These are phyloP conservation scores for Pyrenophora tritici-repentis DNA, from an alignment of 2,329 filamentous ascomycete species.

Conservation along the genomic window DNA sequence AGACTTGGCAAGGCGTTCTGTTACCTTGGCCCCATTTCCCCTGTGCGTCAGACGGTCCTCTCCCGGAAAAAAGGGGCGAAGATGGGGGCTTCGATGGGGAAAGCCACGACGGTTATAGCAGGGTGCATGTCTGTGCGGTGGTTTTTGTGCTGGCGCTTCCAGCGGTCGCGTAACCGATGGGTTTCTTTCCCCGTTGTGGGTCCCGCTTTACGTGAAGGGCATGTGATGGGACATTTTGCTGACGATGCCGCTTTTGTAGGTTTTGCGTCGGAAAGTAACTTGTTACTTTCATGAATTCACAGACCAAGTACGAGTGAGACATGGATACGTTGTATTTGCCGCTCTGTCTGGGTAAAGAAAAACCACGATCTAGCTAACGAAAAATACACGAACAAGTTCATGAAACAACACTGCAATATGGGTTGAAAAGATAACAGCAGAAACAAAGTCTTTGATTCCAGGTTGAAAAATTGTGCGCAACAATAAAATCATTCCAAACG, in stretches of 20 bases:
- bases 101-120: conserved; percentile 32
- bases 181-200: conserved; percentile 1
- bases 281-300: no score
- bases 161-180: neutral
- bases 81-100: conserved; percentile 3
- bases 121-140: neutral
- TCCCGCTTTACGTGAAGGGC: conserved; percentile 9
- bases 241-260: conserved; percentile 14
- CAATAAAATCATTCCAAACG: no score
- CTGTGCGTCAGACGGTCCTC: conserved; percentile 7
- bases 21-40: conserved; percentile 9
- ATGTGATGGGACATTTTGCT: conserved; percentile 3
- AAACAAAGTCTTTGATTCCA: no score
- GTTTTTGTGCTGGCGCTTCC: conserved; percentile 8
- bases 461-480: no score
- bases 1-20: conserved; percentile 6
- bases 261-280: conserved; percentile 34
- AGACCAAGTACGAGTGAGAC: neutral
- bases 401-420: neutral
- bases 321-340: no score
- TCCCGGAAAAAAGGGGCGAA: conserved; percentile 2
- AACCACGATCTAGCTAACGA: no score
- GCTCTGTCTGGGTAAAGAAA: no score
- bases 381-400: neutral
- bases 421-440: no score